Evolutionary conservation across 2,329 filamentous ascomycete genomes (phyloP).

Genomic region (Boeremia lycopersici): DNA sequence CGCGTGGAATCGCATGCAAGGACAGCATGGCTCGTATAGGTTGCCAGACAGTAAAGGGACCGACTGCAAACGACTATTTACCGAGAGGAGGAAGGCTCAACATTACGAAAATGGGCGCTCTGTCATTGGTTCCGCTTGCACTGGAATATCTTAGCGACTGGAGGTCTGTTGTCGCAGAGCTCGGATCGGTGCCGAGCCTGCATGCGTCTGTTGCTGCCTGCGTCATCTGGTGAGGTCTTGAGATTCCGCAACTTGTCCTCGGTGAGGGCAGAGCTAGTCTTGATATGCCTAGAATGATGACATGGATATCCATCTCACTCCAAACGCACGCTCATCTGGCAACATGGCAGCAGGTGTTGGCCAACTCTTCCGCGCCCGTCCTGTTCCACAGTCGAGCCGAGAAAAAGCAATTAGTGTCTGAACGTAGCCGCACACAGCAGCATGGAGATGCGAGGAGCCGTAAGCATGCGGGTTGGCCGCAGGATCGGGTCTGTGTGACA

Average conservation of each 20-base stretch:
- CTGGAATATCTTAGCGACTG: neutral
- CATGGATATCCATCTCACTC: slow-evolving; percentile 7
- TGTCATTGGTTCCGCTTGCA: slow-evolving; percentile 3
- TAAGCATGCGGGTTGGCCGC: slow-evolving; percentile 22
- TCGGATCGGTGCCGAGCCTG: slow-evolving; percentile 11
- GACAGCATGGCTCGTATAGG: slow-evolving; percentile 9
- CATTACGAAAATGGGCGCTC: neutral
- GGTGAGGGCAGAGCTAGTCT: slow-evolving; percentile 16
- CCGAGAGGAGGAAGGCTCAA: neutral
- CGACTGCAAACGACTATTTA: slow-evolving; percentile 7
- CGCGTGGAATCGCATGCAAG: slow-evolving; percentile 23
- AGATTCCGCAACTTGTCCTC: slow-evolving; percentile 6
- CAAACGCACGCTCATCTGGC: slow-evolving; percentile 10
- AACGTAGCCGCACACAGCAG: slow-evolving; percentile 15
- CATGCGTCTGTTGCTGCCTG: slow-evolving; percentile 12
- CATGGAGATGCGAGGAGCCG: slow-evolving; percentile 12
- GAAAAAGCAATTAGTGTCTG: slow-evolving; percentile 12
- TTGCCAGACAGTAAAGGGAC: neutral
- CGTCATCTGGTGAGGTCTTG: slow-evolving; percentile 13
- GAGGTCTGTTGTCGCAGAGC: slow-evolving; percentile 6
- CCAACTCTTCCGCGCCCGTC: slow-evolving; percentile 5
- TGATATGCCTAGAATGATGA: slow-evolving; percentile 15
- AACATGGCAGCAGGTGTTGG: neutral
- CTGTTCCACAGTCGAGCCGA: slow-evolving; percentile 7
- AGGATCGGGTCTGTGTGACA: slow-evolving; percentile 22